Percentiles rank a stretch among this genome's conserved stretches.
These are phyloP conservation scores for Lactifluus hygrophoroides DNA, from an alignment of 768 basidiomycete species.

Conservation along the genomic window DNA sequence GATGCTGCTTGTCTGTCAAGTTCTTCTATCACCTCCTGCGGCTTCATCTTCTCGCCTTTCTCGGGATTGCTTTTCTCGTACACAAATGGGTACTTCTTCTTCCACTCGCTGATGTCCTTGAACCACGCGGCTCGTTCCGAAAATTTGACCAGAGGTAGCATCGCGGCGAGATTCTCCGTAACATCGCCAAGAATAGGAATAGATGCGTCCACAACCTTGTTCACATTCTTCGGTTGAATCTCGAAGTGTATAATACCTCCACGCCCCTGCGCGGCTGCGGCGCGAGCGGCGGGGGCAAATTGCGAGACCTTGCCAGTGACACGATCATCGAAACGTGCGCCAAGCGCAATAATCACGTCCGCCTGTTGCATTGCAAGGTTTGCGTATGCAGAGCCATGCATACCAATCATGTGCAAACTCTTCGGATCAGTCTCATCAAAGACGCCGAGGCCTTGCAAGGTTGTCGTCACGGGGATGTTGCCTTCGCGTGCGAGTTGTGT, in stretches of 20 bases:
- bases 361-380: conserved; percentile 97
- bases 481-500: conserved; percentile 69
- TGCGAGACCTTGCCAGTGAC: conserved; percentile 85
- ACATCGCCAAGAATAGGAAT: conserved; percentile 95
- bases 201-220: conserved; percentile 94
- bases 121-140: conserved; percentile 75
- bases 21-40: conserved; percentile 94
- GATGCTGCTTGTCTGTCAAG: conserved; percentile 71
- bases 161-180: conserved; percentile 64
- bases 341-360: conserved; percentile 95
- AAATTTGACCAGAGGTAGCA: conserved; percentile 70
- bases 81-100: conserved; percentile 83
- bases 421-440: conserved; percentile 86
- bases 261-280: conserved; percentile 74
- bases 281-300: conserved; percentile 86
- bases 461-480: conserved; percentile 96
- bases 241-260: conserved; percentile 99
- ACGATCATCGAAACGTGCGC: conserved; percentile 95
- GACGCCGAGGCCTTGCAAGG: conserved; percentile 89
- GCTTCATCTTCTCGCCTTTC: conserved; percentile 72
- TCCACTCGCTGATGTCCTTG: conserved; percentile 74
- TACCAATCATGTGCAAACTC: conserved; percentile 95
- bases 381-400: conserved; percentile 97
- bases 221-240: conserved; percentile 97
- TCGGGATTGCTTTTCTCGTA: conserved; percentile 49